A percentile compares a stretch with the other conserved stretches of the same genome.
Evolutionary conservation across 768 basidiomycete genomes (phyloP).

Genomic region (Trametes meyenii): DNA sequence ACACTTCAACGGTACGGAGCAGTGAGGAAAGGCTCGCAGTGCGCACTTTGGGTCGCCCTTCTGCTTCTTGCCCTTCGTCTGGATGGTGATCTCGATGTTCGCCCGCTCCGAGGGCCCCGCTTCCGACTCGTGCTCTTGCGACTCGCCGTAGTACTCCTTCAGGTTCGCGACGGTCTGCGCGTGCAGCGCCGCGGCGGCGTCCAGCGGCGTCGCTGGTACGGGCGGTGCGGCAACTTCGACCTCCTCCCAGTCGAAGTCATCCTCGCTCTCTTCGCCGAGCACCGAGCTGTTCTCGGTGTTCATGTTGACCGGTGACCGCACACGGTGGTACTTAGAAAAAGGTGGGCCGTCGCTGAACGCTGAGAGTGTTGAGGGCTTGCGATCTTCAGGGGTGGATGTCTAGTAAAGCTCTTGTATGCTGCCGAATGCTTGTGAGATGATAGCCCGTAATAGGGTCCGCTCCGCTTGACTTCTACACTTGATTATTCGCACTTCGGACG

Average conservation of each 20-base stretch:
- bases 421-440: no score
- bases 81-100: conserved; percentile 75
- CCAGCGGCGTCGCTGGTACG: not conserved
- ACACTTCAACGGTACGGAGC: not conserved
- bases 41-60: conserved; percentile 52
- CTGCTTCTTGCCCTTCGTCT: conserved; percentile 40
- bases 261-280: conserved; percentile 47
- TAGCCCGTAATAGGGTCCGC: no score
- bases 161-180: conserved; percentile 2
- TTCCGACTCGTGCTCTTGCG: conserved; percentile 16
- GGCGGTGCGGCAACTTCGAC: conserved; percentile 54
- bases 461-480: no score
- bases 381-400: not conserved
- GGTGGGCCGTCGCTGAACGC: no score
- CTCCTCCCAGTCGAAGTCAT: conserved; percentile 84
- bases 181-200: conserved; percentile 1
- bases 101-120: conserved; percentile 37
- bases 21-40: not conserved
- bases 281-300: conserved; percentile 24
- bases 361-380: not conserved
- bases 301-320: not conserved
- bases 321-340: not conserved
- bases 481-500: no score
- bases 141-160: conserved; percentile 1
- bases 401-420: not conserved